phyloP scores from a whole-genome alignment of 2,329 filamentous ascomycete genomes.

The Capronia coronata region DNA sequence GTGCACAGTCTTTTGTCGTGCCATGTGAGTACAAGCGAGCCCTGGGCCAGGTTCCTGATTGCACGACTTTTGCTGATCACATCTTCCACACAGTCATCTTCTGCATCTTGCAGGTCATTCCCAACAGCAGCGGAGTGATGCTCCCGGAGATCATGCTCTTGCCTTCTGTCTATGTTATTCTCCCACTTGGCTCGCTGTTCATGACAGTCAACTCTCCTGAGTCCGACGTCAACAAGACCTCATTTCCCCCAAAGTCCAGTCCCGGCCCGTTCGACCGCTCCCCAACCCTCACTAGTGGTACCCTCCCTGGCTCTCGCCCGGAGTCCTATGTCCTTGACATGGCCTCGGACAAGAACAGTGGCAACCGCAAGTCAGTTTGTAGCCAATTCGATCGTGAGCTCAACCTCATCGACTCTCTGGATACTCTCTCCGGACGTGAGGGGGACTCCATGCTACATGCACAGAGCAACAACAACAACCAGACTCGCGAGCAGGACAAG shows the following conservation, averaged over 20 bases:
- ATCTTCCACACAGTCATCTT: conserved; percentile 17
- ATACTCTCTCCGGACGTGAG: background rate
- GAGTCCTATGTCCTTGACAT: background rate
- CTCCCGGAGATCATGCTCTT: conserved; percentile 17
- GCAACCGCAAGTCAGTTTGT: background rate
- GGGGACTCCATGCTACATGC: conserved; percentile 3
- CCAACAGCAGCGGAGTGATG: conserved; percentile 1
- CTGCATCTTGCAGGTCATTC: conserved; percentile 18
- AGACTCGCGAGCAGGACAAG: background rate
- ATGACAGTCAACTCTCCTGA: conserved; percentile 17
- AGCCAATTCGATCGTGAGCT: conserved; percentile 10
- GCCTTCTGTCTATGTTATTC: conserved; percentile 20
- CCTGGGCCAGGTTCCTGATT: background rate
- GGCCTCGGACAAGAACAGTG: background rate
- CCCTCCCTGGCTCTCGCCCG: conserved; percentile 2
- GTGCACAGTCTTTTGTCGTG: conserved; percentile 20
- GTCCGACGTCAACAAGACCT: background rate
- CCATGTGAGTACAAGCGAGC: conserved; percentile 16
- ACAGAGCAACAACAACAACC: background rate
- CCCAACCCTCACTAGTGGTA: conserved; percentile 4
- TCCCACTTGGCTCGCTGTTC: conserved; percentile 22
- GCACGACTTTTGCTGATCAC: background rate
- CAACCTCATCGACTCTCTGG: conserved; percentile 12
- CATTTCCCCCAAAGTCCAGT: background rate
- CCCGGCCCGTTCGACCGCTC: conserved; percentile 1